These are phyloP conservation scores for Termitomyces sp. DNA, from an alignment of 768 basidiomycete species.

Conservation along the genomic window DNA sequence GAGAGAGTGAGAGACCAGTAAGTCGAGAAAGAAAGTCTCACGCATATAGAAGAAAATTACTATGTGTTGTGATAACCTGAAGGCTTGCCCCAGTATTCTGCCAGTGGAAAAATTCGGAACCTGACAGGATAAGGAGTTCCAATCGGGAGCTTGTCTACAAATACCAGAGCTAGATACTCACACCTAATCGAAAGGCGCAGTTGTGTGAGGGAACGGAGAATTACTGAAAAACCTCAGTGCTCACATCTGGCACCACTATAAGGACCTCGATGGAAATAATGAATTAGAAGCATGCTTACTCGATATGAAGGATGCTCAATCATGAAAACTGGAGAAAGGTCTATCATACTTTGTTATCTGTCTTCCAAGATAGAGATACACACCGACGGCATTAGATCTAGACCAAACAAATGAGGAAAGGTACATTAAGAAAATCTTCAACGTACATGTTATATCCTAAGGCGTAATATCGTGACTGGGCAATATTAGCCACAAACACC, in stretches of 20 bases:
- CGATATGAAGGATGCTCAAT: constrained; percentile 18
- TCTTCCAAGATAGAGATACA: not conserved
- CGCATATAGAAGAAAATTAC: too few relatives aligned
- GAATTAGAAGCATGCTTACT: constrained; percentile 11
- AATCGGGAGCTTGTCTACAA: too few relatives aligned
- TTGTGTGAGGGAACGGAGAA: not conserved
- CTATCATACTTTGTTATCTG: not conserved
- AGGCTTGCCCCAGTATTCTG: constrained; percentile 27
- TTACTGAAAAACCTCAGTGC: too few relatives aligned
- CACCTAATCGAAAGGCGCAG: constrained; percentile 5
- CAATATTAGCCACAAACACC: not conserved
- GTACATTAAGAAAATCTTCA: not conserved
- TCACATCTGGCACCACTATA: too few relatives aligned
- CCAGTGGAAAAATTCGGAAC: constrained; percentile 28
- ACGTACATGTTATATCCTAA: constrained; percentile 25
- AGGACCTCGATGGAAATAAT: too few relatives aligned
- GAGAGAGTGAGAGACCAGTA: not conserved
- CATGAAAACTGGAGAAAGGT: constrained; percentile 19
- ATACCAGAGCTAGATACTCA: not conserved
- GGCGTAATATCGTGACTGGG: constrained; percentile 29
- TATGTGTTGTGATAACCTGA: constrained; percentile 28
- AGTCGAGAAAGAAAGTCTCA: too few relatives aligned
- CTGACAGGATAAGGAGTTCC: too few relatives aligned
- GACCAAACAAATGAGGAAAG: not conserved
- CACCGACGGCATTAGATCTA: constrained; percentile 20